phyloP scores from a whole-genome alignment of 1,139 yeast genomes.

The Pichia sp. region DNA sequence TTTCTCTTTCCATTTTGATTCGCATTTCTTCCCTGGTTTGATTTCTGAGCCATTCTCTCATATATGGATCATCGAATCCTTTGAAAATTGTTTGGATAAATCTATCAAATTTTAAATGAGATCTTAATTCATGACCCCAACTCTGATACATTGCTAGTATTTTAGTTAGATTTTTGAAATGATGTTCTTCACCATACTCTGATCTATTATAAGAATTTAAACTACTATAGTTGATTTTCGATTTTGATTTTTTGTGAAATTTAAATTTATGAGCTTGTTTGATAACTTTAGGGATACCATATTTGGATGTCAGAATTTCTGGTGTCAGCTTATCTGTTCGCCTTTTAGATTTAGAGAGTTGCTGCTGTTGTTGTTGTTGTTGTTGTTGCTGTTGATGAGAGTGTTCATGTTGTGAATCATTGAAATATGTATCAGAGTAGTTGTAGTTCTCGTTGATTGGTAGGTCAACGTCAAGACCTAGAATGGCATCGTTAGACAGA shows the following conservation, averaged over 20 bases:
- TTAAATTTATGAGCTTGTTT: conserved; percentile 18
- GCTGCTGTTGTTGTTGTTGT: no score
- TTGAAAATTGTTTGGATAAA: conserved; percentile 21
- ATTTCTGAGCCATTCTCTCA: conserved; percentile 13
- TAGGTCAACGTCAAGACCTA: conserved; percentile 20
- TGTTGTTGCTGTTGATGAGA: no score
- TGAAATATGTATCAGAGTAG: not conserved
- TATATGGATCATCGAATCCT: conserved; percentile 16
- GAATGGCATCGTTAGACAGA: conserved; percentile 23
- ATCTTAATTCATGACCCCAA: conserved; percentile 29
- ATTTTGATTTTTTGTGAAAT: conserved; percentile 14
- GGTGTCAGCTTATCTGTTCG: conserved; percentile 22
- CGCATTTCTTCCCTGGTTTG: conserved; percentile 14
- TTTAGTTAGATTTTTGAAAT: conserved; percentile 25
- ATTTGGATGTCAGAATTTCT: conserved; percentile 23
- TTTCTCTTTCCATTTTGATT: conserved; percentile 8
- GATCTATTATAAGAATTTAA: not conserved
- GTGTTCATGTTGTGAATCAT: not conserved
- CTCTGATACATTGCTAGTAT: conserved; percentile 25
- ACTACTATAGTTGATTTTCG: not conserved
- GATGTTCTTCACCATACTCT: conserved; percentile 19
- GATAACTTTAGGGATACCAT: conserved; percentile 25
- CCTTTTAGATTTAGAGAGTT: conserved; percentile 13
- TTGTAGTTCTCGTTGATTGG: not conserved
- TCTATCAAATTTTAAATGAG: conserved; percentile 26